Conservation (phyloP, 2,329 filamentous ascomycete genomes). For the Phialophora verrucosa region DNA sequence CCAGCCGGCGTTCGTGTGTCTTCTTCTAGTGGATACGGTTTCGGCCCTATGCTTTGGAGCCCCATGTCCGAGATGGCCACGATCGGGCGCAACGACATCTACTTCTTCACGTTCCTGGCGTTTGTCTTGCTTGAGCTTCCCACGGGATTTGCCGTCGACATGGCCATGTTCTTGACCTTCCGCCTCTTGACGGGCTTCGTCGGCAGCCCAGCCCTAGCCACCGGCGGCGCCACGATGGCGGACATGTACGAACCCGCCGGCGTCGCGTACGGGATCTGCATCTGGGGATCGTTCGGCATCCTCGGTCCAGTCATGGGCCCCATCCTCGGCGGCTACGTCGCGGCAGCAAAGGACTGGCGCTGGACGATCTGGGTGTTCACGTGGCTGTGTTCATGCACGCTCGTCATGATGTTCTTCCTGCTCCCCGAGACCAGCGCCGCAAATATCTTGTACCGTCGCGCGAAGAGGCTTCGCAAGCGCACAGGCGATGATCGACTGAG, state of each 20-base stretch:
- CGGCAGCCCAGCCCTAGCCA: slow-evolving; percentile 53
- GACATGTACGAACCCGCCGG: slow-evolving; percentile 51
- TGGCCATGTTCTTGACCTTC: slow-evolving; percentile 51
- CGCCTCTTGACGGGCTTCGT: slow-evolving; percentile 60
- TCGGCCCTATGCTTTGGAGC: slow-evolving; percentile 54
- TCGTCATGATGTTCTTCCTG: slow-evolving; percentile 44
- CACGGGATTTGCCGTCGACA: slow-evolving; percentile 10
- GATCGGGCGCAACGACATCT: slow-evolving; percentile 57
- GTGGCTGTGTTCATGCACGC: slow-evolving; percentile 47
- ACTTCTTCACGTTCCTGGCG: slow-evolving; percentile 54
- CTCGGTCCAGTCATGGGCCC: slow-evolving; percentile 52
- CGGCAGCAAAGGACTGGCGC: slow-evolving; percentile 46
- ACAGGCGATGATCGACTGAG: slow-evolving; percentile 62
- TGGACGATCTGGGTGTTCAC: slow-evolving; percentile 52
- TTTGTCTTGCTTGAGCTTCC: slow-evolving; percentile 58
- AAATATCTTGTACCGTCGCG: slow-evolving; percentile 51
- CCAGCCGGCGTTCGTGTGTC: not conserved
- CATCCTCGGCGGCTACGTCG: slow-evolving; percentile 51
- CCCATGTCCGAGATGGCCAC: slow-evolving; percentile 57
- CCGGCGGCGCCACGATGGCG: slow-evolving; percentile 51
- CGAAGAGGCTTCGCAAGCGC: slow-evolving; percentile 51
- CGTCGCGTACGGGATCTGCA: slow-evolving; percentile 48
- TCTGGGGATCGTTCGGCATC: slow-evolving; percentile 50
- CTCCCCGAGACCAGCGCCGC: slow-evolving; percentile 44
- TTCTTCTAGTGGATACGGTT: slow-evolving; percentile 47